Evolutionary conservation across 1,284 basidiomycete species (phyloP).

Genomic region (Cryptococcus sp.): DNA sequence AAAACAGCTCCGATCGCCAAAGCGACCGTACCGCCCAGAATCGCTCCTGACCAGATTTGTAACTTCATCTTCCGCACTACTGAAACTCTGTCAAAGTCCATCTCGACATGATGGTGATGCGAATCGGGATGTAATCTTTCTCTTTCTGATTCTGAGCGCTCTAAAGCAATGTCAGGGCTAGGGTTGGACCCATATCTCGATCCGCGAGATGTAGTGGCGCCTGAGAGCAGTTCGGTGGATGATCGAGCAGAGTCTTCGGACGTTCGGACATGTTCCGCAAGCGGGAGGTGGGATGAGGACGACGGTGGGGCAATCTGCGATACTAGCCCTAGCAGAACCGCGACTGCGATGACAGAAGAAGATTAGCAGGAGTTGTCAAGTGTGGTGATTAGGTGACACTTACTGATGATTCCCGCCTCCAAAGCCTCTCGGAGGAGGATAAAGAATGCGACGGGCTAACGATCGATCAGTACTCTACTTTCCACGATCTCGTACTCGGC

Average conservation of each 20-base stretch:
- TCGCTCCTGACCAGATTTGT: conserved; percentile 75
- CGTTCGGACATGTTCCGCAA: conserved; percentile 1
- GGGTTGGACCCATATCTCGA: conserved; percentile 4
- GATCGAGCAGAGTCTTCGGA: conserved; percentile 17
- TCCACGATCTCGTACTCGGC: neutral
- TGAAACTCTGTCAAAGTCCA: conserved; percentile 4
- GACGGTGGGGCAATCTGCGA: conserved; percentile 64
- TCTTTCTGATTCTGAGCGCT: neutral
- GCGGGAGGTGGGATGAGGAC: conserved; percentile 1
- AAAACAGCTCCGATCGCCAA: conserved; percentile 61
- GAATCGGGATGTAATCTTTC: neutral
- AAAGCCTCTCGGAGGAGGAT: conserved; percentile 86
- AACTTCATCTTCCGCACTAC: conserved; percentile 32
- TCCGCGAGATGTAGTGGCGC: neutral
- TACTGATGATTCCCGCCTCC: conserved; percentile 81
- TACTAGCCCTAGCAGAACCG: conserved; percentile 79
- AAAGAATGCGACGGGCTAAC: conserved; percentile 62
- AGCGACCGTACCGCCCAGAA: conserved; percentile 68
- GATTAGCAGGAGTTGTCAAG: neutral
- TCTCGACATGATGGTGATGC: conserved; percentile 5
- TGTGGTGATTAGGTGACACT: conserved; percentile 6
- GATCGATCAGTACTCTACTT: neutral
- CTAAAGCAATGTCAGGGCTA: neutral
- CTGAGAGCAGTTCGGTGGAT: conserved; percentile 15
- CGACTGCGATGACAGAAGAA: conserved; percentile 44